Percentiles rank a stretch among this genome's conserved stretches.
Evolutionary conservation across 169 alveolate species (phyloP).

Genomic region (Plasmodium knowlesi): DNA sequence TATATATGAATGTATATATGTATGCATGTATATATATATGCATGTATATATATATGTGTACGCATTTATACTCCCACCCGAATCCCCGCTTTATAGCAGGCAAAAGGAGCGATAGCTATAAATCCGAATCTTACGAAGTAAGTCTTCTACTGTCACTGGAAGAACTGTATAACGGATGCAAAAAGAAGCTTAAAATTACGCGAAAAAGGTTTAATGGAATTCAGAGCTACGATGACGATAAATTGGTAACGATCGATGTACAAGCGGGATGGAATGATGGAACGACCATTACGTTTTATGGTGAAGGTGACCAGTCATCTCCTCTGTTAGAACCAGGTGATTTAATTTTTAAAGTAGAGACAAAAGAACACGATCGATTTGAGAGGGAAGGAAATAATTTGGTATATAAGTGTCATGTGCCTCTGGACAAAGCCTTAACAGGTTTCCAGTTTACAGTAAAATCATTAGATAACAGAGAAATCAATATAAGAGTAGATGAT

Average conservation of each 20-base stretch:
- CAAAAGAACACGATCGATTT: constrained; percentile 83
- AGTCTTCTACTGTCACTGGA: constrained; percentile 85
- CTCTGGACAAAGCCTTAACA: constrained; percentile 85
- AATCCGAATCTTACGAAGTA: constrained; percentile 79
- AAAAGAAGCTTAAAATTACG: constrained; percentile 85
- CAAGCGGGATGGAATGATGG: constrained; percentile 91
- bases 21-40: not conserved
- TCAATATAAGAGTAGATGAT: constrained; percentile 84
- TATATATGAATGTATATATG: not conserved
- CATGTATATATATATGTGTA: not conserved
- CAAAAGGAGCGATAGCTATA: not conserved
- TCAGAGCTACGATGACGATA: constrained; percentile 84
- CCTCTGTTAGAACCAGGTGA: constrained; percentile 87
- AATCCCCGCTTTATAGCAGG: constrained; percentile 15
- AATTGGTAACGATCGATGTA: constrained; percentile 84
- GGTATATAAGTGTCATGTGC: constrained; percentile 85
- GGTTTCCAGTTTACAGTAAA: constrained; percentile 87
- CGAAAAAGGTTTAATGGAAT: constrained; percentile 81
- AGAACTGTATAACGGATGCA: constrained; percentile 83
- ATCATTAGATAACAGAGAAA: constrained; percentile 88
- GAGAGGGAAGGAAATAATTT: constrained; percentile 85
- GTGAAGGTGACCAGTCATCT: constrained; percentile 88
- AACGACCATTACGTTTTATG: constrained; percentile 85
- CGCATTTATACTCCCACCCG: not conserved
- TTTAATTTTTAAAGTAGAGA: constrained; percentile 81